These are phyloP conservation scores for Puya raimondii DNA, from an alignment of 176 grass and related monocot species.

Conservation along the genomic window DNA sequence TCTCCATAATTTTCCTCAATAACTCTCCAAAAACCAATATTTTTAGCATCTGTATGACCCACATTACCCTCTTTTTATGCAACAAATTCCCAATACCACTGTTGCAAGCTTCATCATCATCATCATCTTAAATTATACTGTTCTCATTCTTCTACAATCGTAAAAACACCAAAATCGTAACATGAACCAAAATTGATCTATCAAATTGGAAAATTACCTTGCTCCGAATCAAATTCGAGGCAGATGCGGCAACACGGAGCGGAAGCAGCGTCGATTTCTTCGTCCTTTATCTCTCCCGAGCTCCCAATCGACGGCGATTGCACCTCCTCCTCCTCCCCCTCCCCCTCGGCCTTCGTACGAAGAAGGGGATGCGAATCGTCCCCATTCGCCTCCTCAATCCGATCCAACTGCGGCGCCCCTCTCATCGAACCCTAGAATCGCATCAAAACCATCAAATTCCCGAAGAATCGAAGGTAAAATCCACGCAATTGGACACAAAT, in stretches of 20 bases:
- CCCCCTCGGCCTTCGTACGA: constrained; percentile 17
- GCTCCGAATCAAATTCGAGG: constrained; percentile 61
- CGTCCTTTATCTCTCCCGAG: constrained; percentile 51
- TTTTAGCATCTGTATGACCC: too few relatives aligned
- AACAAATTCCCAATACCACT: too few relatives aligned
- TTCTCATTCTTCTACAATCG: neutral
- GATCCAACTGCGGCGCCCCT: neutral
- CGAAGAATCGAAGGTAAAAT: neutral
- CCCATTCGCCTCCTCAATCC: constrained; percentile 14
- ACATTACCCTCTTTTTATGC: too few relatives aligned
- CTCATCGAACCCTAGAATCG: neutral
- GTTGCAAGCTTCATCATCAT: too few relatives aligned
- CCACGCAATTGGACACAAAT: too few relatives aligned
- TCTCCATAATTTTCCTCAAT: too few relatives aligned
- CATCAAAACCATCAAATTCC: neutral
- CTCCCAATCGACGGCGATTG: constrained; percentile 11
- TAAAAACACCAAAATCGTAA: neutral
- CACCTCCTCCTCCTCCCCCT: neutral
- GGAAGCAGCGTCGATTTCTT: constrained; percentile 52
- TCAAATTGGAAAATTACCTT: constrained; percentile 35
- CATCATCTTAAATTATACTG: too few relatives aligned
- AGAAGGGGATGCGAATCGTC: constrained; percentile 37
- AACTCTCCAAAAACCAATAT: too few relatives aligned
- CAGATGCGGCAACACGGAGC: constrained; percentile 88
- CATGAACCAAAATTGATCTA: neutral